Conservation (phyloP, 345 rosid species). For the Citropsis articulata region DNA sequence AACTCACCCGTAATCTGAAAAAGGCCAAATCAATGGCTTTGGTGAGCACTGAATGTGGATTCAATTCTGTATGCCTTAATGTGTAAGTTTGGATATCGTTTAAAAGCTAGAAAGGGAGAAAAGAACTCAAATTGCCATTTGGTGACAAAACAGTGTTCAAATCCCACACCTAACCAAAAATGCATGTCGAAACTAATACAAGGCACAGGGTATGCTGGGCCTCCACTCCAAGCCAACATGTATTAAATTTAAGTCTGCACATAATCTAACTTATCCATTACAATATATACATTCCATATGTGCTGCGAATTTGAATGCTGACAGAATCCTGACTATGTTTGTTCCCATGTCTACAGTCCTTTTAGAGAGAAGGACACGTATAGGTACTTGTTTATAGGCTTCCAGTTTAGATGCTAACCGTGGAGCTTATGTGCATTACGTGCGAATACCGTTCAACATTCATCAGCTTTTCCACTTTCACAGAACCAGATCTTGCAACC, state of each 20-base stretch:
- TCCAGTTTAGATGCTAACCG: constrained; percentile 43
- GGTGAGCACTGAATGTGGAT: not conserved
- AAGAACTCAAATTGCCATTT: not conserved
- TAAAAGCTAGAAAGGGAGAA: not conserved
- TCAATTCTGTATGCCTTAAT: not conserved
- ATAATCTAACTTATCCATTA: not conserved
- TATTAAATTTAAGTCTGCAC: not conserved
- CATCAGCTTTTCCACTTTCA: constrained; percentile 88
- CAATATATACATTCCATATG: no score
- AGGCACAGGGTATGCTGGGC: not conserved
- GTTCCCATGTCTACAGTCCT: not conserved
- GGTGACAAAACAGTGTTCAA: no score
- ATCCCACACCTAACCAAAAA: no score
- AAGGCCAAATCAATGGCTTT: not conserved
- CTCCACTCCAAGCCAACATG: not conserved
- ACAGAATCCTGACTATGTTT: not conserved
- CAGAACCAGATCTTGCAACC: constrained; percentile 82
- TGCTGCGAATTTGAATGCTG: not conserved
- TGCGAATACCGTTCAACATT: constrained; percentile 83
- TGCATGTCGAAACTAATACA: no score
- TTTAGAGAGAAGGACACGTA: not conserved
- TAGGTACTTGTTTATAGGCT: not conserved
- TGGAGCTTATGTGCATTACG: constrained; percentile 98
- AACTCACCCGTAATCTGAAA: constrained; percentile 83
- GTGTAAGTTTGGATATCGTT: not conserved